phyloP scores from a whole-genome alignment of 805 yeast genomes.

The Suhomyces emberorum region DNA sequence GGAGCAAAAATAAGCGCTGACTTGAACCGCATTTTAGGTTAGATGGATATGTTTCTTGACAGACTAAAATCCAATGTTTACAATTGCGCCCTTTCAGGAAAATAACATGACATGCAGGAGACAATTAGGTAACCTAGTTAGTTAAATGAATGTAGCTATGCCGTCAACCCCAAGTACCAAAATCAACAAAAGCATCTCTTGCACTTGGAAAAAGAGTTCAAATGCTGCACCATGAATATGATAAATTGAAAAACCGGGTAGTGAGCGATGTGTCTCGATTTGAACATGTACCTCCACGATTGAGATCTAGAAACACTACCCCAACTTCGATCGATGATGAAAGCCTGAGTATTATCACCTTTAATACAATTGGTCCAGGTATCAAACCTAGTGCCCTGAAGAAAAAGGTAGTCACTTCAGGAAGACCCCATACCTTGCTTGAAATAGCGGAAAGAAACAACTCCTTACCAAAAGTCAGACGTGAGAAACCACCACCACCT shows the following conservation, averaged over 20 bases:
- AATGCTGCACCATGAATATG: constrained; percentile 2
- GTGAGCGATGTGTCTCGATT: constrained; percentile 34
- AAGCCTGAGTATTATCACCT: constrained; percentile 8
- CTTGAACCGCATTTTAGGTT: no score
- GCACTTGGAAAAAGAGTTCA: no score
- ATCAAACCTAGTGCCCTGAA: neutral
- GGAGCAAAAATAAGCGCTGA: no score
- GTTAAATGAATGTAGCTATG: no score
- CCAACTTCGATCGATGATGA: constrained; percentile 19
- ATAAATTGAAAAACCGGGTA: constrained; percentile 13
- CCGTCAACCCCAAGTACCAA: no score
- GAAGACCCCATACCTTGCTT: constrained; percentile 2
- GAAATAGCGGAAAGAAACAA: constrained; percentile 6
- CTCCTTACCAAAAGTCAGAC: constrained; percentile 4
- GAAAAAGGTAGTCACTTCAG: constrained; percentile 1
- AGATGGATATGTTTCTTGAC: no score
- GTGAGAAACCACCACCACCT: constrained; percentile 6
- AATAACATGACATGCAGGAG: no score
- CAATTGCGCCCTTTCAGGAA: no score
- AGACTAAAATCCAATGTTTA: no score
- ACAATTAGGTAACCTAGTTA: no score
- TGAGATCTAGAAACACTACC: constrained; percentile 30
- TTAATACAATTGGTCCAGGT: constrained; percentile 7
- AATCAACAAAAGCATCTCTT: no score
- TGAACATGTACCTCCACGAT: constrained; percentile 24